Conservation (phyloP, 352 stramenopile species). For the Phytophthora kernoviae region DNA sequence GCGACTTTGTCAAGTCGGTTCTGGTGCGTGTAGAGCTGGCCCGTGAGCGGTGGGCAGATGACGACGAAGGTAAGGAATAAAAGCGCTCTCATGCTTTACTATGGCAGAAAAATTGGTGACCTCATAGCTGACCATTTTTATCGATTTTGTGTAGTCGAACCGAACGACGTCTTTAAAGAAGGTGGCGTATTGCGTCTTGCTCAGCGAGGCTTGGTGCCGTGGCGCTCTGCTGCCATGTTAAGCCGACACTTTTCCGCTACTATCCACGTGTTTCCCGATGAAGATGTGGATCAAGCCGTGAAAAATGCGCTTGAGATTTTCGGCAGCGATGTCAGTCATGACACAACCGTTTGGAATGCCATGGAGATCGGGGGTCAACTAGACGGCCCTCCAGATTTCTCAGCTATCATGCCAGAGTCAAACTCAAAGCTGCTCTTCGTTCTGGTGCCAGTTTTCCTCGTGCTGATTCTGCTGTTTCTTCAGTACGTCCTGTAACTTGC, state of each 20-base stretch:
- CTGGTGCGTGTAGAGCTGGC: conserved; percentile 58
- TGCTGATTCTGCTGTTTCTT: conserved; percentile 44
- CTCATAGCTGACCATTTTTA: conserved; percentile 20
- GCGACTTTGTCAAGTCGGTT: conserved; percentile 71
- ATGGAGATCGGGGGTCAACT: conserved; percentile 32
- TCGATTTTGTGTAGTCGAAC: conserved; percentile 23
- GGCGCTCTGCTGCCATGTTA: conserved; percentile 26
- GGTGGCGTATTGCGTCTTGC: conserved; percentile 48
- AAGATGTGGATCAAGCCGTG: conserved; percentile 41
- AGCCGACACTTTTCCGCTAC: conserved; percentile 42
- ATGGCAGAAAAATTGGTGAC: too few species aligned
- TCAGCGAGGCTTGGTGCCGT: conserved; percentile 49
- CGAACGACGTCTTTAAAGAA: conserved; percentile 36
- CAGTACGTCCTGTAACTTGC: conserved; percentile 29
- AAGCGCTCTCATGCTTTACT: too few species aligned
- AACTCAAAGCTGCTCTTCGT: conserved; percentile 28
- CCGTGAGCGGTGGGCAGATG: conserved; percentile 48
- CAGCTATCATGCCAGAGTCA: conserved; percentile 14
- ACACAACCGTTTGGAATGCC: conserved; percentile 17
- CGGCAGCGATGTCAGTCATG: conserved; percentile 21
- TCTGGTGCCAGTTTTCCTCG: conserved; percentile 35
- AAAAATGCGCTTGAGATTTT: conserved; percentile 71
- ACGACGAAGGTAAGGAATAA: conserved; percentile 33
- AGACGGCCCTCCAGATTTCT: conserved; percentile 16
- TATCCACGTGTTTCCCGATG: conserved; percentile 54